A percentile compares a stretch with the other conserved stretches of the same genome.
Conservation (phyloP, 495 filamentous ascomycete genomes). For the Elasticomyces elasticus region DNA sequence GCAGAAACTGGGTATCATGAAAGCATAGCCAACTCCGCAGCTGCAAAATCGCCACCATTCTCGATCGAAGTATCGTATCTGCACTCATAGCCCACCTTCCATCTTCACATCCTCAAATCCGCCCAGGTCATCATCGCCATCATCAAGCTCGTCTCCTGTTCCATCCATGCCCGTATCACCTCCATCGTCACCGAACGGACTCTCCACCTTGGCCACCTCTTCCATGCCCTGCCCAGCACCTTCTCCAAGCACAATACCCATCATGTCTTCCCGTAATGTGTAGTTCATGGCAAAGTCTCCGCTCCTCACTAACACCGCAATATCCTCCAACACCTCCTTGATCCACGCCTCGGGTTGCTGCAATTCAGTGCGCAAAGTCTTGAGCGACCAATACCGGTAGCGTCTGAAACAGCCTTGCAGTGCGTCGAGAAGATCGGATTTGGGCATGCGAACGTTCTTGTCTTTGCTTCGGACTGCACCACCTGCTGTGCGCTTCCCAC, state of each 20-base stretch:
- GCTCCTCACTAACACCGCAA: conserved; percentile 68
- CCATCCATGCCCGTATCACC: conserved; percentile 4
- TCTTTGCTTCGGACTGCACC: conserved; percentile 49
- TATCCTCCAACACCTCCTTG: conserved; percentile 68
- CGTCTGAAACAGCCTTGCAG: conserved; percentile 72
- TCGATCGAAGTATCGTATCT: too few species aligned
- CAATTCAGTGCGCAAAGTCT: conserved; percentile 58
- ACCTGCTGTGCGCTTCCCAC: conserved; percentile 25
- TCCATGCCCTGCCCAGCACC: conserved; percentile 7
- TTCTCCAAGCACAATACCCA: not conserved
- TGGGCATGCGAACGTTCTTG: conserved; percentile 77
- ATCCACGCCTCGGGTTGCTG: conserved; percentile 87
- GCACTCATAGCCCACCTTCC: conserved; percentile 7
- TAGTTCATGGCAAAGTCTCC: conserved; percentile 77
- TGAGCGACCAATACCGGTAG: conserved; percentile 85
- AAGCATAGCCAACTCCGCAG: not conserved
- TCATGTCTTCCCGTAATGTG: conserved; percentile 66
- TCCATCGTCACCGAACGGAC: conserved; percentile 1
- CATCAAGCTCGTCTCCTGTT: conserved; percentile 8
- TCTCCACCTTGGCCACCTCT: conserved; percentile 17
- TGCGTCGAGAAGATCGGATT: conserved; percentile 72
- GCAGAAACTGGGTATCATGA: not conserved
- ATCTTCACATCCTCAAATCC: conserved; percentile 31
- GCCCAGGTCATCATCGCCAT: conserved; percentile 19
- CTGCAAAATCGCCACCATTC: too few species aligned